phyloP scores from a whole-genome alignment of 2,329 filamentous ascomycete genomes.

The Talaromyces sp. region DNA sequence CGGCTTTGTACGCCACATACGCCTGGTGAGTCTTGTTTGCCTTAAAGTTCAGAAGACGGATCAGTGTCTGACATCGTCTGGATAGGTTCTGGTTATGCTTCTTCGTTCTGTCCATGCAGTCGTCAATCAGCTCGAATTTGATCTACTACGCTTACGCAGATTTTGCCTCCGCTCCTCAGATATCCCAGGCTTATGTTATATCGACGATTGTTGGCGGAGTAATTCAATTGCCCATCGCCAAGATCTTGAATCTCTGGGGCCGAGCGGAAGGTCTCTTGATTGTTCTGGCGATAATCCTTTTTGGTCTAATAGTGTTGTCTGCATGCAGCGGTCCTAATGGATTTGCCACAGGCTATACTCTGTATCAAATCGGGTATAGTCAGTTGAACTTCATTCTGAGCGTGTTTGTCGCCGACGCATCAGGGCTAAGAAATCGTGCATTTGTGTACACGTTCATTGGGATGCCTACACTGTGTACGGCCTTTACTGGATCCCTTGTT shows the following conservation, averaged over 20 bases:
- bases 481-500: constrained; percentile 49
- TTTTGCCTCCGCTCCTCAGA: constrained; percentile 48
- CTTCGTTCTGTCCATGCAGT: constrained; percentile 41
- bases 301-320: constrained; percentile 57
- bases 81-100: constrained; percentile 43
- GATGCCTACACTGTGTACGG: constrained; percentile 59
- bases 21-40: constrained; percentile 20
- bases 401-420: constrained; percentile 60
- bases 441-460: constrained; percentile 55
- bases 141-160: constrained; percentile 48
- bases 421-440: constrained; percentile 55
- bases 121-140: constrained; percentile 36
- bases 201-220: constrained; percentile 53
- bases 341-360: constrained; percentile 58
- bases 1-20: constrained; percentile 27
- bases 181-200: constrained; percentile 50
- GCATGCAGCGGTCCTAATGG: constrained; percentile 54
- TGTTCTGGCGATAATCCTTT: constrained; percentile 42
- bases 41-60: background rate
- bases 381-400: constrained; percentile 52
- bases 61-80: background rate
- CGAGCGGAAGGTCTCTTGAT: constrained; percentile 54
- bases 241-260: constrained; percentile 59
- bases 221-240: constrained; percentile 56
- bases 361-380: constrained; percentile 55